phyloP scores from a whole-genome alignment of 73 alveolate species.

The Uronychia setigera region DNA sequence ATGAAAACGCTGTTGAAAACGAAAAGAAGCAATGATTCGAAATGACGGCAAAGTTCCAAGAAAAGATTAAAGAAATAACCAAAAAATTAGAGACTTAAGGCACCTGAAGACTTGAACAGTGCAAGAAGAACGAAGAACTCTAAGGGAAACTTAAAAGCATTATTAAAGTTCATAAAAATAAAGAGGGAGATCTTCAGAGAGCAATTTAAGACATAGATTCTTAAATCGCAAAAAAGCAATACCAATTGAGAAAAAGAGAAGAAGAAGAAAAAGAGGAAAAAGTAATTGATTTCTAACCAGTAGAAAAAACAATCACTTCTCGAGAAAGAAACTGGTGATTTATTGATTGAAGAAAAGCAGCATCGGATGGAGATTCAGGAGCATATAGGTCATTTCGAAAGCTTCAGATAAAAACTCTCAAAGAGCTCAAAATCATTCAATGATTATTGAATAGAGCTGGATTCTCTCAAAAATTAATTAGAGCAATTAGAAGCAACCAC shows the following conservation, averaged over 20 bases:
- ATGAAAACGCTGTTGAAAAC: neutral
- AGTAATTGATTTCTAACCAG: neutral
- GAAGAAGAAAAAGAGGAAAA: neutral
- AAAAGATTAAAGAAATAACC: neutral
- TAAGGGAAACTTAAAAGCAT: neutral
- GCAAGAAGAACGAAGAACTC: neutral
- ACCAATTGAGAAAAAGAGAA: neutral
- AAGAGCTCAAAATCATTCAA: neutral
- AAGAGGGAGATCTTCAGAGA: neutral
- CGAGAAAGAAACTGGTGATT: neutral
- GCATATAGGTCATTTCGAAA: neutral
- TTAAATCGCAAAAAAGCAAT: neutral
- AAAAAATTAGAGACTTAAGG: neutral
- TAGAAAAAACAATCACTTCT: neutral
- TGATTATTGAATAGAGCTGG: neutral
- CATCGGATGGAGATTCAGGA: slow-evolving; percentile 1
- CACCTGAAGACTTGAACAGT: neutral
- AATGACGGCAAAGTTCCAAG: neutral
- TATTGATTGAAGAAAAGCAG: neutral
- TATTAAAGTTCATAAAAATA: neutral
- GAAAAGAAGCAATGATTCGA: neutral
- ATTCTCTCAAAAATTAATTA: neutral
- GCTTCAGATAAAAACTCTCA: neutral
- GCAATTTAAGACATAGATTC: neutral
- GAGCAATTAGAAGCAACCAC: neutral